Base-by-base conservation (phyloP, 148 eudicot species). In the Rhododendron griersonianum region DNA sequence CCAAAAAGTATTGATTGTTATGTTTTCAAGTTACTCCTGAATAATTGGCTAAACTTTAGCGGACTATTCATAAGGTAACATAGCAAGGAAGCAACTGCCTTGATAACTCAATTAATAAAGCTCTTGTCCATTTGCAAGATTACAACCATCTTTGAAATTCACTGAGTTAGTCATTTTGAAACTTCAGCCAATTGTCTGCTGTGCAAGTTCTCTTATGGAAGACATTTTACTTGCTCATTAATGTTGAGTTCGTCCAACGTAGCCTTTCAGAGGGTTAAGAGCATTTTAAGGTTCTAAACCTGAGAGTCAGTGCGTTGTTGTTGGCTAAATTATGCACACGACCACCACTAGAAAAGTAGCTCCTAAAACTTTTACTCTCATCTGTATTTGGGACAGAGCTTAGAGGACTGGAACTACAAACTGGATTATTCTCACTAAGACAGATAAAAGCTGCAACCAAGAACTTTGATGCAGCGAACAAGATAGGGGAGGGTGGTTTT, bases 401-500 rank as follows among this genome's bases (percentile, higher is more conserved):
- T 65, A 88, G 84, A 89, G 92, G 93, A 65, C 87, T 92, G 30
- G 93, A 91, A 73, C 89, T 92, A 63, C 93, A 92, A 89, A 91
- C 91, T 16, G 93, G 91, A 39, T 48, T 91, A 63, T 92, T 91
- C 85, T 91, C 94, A 11, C 82, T 92, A 80, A 91, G 90, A 88
- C 93, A 92, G 89, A 92, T 92, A 25, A 91, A 92, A 86, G 91
- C 93, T 81, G 94, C 93, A 77, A 91, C 93, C 30, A 91, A 86
- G 81, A 92, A 91, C 89, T 92, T 92, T 75, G 94, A 92, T 88
- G 88, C 92, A 11, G 90, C 78, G 65, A 90, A 92, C 91, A 92
- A 91, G 91, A 57, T 92, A 63, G 94, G 94, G 37, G 94, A 92
- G 86, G 94, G 94, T 81, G 94, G 94, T 78, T 92, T 92, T 85